These are phyloP conservation scores for Copromyces sp. DNA, from an alignment of 495 filamentous ascomycete genomes.

Conservation along the genomic window DNA sequence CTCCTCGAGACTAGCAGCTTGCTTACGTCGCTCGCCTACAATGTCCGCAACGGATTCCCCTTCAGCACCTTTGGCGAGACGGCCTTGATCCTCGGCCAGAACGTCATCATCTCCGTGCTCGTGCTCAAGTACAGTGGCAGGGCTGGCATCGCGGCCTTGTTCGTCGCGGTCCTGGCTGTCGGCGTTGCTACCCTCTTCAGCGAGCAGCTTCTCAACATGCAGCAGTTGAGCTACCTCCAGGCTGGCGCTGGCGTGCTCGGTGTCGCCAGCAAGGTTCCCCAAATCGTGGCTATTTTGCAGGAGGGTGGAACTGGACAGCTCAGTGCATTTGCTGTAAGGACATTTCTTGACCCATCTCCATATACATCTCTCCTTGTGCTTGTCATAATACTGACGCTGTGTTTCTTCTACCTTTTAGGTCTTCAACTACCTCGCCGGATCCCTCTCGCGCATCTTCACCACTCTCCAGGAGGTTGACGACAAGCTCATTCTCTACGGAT, in stretches of 20 bases:
- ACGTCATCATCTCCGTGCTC: constrained; percentile 74
- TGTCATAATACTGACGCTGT: neutral
- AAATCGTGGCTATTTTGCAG: constrained; percentile 74
- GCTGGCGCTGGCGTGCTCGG: constrained; percentile 73
- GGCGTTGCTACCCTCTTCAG: constrained; percentile 59
- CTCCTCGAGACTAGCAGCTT: constrained; percentile 79
- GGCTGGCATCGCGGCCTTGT: constrained; percentile 49
- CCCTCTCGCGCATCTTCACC: constrained; percentile 88
- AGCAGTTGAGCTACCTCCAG: constrained; percentile 66
- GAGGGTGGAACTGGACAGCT: constrained; percentile 88
- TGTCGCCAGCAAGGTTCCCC: constrained; percentile 82
- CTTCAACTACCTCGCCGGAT: constrained; percentile 92
- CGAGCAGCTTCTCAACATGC: constrained; percentile 53
- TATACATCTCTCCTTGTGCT: neutral
- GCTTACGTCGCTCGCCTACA: constrained; percentile 82
- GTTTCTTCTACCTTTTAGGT: constrained; percentile 45
- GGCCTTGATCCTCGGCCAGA: constrained; percentile 80
- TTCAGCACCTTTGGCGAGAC: constrained; percentile 96
- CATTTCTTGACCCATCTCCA: neutral
- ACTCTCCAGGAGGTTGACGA: constrained; percentile 94
- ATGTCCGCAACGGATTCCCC: constrained; percentile 78
- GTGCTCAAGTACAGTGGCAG: constrained; percentile 71
- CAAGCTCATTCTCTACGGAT: constrained; percentile 86
- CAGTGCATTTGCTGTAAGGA: constrained; percentile 85
- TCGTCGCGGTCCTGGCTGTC: constrained; percentile 63